phyloP scores from a whole-genome alignment of 2,329 filamentous ascomycete genomes.

The Fusarium sp. region DNA sequence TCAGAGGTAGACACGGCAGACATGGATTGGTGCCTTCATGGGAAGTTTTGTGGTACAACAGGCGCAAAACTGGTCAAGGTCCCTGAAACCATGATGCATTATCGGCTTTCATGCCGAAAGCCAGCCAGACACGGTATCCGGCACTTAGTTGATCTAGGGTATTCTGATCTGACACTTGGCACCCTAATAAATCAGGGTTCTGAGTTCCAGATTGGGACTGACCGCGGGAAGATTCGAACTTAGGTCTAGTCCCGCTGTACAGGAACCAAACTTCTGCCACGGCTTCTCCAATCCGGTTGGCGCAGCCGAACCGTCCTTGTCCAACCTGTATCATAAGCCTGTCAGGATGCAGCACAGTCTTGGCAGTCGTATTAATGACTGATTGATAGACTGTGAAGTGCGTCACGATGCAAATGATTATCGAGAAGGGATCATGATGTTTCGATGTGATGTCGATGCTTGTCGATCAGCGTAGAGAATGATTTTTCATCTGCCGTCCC shows the following conservation, averaged over 20 bases:
- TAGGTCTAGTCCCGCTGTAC: conserved; percentile 21
- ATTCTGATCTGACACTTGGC: neutral
- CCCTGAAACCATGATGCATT: conserved; percentile 7
- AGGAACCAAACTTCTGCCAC: conserved; percentile 20
- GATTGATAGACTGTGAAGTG: conserved; percentile 12
- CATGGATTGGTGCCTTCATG: neutral
- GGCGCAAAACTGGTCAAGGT: neutral
- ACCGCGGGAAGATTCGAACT: conserved; percentile 37
- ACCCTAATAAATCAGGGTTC: conserved; percentile 12
- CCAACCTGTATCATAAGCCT: neutral
- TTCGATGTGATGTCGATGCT: conserved; percentile 12
- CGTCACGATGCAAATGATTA: conserved; percentile 7
- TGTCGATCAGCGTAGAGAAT: neutral
- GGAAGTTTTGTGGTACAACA: neutral
- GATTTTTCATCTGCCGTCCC: neutral
- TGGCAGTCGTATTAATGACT: conserved; percentile 6
- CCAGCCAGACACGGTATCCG: neutral
- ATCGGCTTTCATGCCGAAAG: neutral
- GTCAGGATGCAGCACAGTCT: neutral
- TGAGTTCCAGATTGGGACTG: conserved; percentile 30
- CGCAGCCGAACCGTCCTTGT: neutral
- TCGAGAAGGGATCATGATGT: conserved; percentile 21
- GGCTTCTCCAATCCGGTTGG: conserved; percentile 10
- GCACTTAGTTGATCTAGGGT: conserved; percentile 16
- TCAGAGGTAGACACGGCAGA: neutral